phyloP scores from a whole-genome alignment of 768 basidiomycete genomes.

The Podaxis sp. region DNA sequence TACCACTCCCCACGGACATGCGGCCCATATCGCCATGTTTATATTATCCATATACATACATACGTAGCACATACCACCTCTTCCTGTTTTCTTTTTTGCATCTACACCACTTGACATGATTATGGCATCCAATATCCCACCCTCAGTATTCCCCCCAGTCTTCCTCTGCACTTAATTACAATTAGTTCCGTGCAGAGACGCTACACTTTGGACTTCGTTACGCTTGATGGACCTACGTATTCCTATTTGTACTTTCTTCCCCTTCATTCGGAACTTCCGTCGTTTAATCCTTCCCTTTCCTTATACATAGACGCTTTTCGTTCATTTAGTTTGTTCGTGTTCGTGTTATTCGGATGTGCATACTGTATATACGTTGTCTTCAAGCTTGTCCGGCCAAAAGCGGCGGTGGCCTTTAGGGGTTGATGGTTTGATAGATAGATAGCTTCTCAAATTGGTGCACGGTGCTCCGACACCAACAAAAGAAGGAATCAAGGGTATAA shows the following conservation, averaged over 20 bases:
- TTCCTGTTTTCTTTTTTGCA: not conserved
- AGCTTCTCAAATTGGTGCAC: no score
- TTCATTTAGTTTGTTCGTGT: not conserved
- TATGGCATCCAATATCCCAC: not conserved
- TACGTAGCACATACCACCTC: not conserved
- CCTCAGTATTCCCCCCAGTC: not conserved
- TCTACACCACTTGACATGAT: not conserved
- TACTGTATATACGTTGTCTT: not conserved
- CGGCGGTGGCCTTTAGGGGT: no score
- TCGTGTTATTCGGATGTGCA: not conserved
- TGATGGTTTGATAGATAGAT: no score
- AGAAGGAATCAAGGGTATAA: no score
- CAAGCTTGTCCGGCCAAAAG: no score
- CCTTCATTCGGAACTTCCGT: not conserved
- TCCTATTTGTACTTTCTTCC: not conserved
- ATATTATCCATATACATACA: not conserved
- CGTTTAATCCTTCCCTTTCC: not conserved
- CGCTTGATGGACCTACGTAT: not conserved
- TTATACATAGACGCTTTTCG: not conserved
- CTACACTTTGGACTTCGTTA: not conserved
- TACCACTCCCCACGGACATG: not conserved
- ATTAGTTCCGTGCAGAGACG: not conserved
- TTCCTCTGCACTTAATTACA: not conserved
- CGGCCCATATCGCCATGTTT: not conserved
- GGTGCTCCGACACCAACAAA: no score